Evolutionary conservation across 441 rosid species (phyloP), one percentile per base, ranked within the genome.

Genomic region (Populus hybrid): DNA sequence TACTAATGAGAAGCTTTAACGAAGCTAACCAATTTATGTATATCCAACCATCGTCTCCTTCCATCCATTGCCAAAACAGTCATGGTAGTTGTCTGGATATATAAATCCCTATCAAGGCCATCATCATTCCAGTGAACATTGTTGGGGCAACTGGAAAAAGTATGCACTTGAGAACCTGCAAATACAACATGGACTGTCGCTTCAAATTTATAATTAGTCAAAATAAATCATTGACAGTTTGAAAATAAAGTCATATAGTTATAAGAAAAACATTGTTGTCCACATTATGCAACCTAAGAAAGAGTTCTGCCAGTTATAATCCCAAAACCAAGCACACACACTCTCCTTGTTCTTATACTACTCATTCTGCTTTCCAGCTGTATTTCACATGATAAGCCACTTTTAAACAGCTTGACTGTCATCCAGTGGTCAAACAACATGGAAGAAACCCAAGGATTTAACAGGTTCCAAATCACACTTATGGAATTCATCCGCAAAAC

Each of bases 21-120:
- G 50, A 73, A 67, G 83, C 94, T 87, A 77, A 96, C 99, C 97
- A 92, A 84, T 83, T 89, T 85, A 56, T 88, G 84, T 83, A 94
- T 89, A 88, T 96, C 99, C 85, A 96, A 82, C 99, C 99, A 96
- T 75, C 99, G 90, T 83, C 98, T 88, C 87, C 94, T 94, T 77
- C 99, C 99, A 82, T 96, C 99, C 99, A 96, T 96, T 76, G 99
- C 99, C 91, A 96, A 92, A 84, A 94, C 89, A 42, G 98, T 96
- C 81, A 96, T 89, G 21, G 96, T 93, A 68, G 87, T 87, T 77
- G 94, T 86, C 83, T 90, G 88, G 74, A 96, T 94, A 81, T 90
- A 91, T 36, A 96, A 82, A 87, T 96, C 99, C 91, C 85, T 92
- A 83, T 96, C 99, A 77, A 96, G 94, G 74, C 92, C 92, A 84